These are phyloP conservation scores for Fusarium udum DNA, from an alignment of 2,329 filamentous ascomycete genomes.

Conservation along the genomic window DNA sequence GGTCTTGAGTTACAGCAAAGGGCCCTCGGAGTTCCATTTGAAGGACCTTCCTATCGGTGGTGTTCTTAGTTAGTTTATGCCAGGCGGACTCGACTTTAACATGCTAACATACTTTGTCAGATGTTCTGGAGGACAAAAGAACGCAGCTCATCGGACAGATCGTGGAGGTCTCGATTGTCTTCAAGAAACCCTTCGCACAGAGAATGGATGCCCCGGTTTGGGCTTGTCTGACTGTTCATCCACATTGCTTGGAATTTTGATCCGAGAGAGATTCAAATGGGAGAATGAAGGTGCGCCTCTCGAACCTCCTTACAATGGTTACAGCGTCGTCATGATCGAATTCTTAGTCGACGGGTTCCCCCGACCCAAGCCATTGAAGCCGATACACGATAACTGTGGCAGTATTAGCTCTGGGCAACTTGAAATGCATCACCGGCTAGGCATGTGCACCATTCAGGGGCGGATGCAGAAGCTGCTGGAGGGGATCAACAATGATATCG, in stretches of 20 bases:
- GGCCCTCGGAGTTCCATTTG: fast-evolving
- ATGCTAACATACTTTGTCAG: too few species aligned
- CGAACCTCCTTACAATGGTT: neutral
- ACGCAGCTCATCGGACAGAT: neutral
- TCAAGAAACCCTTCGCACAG: fast-evolving
- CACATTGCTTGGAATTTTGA: neutral
- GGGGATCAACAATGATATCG: fast-evolving
- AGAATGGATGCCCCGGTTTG: neutral
- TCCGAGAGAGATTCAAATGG: neutral
- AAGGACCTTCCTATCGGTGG: neutral
- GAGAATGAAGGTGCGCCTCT: fast-evolving
- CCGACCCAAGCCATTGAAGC: neutral
- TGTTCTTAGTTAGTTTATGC: fast-evolving
- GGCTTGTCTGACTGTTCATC: neutral
- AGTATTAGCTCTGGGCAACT: fast-evolving
- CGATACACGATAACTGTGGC: fast-evolving
- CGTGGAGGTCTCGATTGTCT: fast-evolving
- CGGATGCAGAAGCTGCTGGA: neutral
- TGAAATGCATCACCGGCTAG: fast-evolving
- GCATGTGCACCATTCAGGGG: neutral
- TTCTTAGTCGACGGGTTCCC: fast-evolving
- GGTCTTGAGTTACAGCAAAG: fast-evolving
- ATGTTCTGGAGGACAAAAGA: fast-evolving
- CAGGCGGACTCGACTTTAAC: too few species aligned
- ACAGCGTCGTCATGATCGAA: fast-evolving